Conservation (phyloP, 2,329 filamentous ascomycete genomes). For the Dryadomyces quercus-mongolicae region DNA sequence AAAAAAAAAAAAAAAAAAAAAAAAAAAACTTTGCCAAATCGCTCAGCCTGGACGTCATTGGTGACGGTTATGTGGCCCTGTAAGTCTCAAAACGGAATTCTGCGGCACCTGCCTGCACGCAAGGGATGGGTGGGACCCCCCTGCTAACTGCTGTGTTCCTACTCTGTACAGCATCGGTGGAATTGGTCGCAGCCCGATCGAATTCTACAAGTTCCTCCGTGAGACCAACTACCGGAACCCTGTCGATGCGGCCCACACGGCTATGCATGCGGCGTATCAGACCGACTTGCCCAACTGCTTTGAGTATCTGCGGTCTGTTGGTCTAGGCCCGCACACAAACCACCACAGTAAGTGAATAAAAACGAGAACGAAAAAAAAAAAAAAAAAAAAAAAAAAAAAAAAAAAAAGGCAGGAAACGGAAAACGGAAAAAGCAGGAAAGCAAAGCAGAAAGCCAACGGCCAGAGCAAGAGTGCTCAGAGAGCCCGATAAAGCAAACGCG, state of each 20-base stretch:
- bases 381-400: neutral
- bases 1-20: neutral
- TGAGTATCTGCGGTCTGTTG: constrained; percentile 4
- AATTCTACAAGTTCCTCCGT: neutral
- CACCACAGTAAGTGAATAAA: constrained; percentile 11
- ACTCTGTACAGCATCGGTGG: constrained; percentile 7
- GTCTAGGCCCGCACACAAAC: constrained; percentile 9
- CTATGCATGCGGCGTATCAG: neutral
- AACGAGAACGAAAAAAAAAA: neutral
- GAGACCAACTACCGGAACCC: neutral
- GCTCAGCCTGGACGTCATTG: constrained; percentile 19
- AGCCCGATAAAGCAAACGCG: neutral
- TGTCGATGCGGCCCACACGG: neutral
- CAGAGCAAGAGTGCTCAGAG: neutral
- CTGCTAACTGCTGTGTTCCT: neutral
- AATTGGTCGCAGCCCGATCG: neutral
- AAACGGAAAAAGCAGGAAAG: neutral
- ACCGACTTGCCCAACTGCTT: constrained; percentile 11
- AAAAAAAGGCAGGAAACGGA: neutral
- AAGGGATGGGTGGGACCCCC: too few species aligned
- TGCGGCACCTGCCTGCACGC: neutral
- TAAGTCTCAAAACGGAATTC: neutral
- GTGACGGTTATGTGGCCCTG: constrained; percentile 19
- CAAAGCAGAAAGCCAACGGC: neutral
- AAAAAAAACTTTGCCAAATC: constrained; percentile 24